Conservation (phyloP, 345 rosid genomes). For the Diplotaxis tenuifolia region DNA sequence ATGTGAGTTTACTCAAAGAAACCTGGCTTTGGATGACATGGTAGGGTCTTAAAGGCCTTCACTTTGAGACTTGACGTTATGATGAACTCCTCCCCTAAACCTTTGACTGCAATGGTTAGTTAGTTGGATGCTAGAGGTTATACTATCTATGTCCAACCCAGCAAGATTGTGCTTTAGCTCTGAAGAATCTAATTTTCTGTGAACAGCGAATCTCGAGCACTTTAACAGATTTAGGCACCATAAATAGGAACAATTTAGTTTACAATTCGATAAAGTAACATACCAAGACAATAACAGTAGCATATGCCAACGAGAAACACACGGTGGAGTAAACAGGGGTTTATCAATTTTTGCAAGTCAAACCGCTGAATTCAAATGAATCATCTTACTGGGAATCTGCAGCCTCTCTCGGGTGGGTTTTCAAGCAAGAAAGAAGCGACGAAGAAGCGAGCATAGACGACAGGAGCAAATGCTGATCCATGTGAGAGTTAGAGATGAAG, state of each 20-base stretch:
- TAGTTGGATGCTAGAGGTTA: neutral
- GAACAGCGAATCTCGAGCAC: conserved; percentile 77
- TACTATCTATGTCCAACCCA: conserved; percentile 80
- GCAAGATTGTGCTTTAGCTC: conserved; percentile 69
- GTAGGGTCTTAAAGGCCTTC: conserved; percentile 78
- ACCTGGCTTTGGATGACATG: neutral
- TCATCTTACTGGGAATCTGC: neutral
- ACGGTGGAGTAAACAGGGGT: neutral
- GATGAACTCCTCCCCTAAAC: conserved; percentile 45
- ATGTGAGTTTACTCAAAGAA: neutral
- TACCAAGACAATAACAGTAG: neutral
- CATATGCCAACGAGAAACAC: neutral
- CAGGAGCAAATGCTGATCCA: conserved; percentile 56
- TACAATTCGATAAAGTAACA: neutral
- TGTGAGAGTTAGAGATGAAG: conserved; percentile 86
- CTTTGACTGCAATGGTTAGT: neutral
- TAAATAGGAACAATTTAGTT: no score
- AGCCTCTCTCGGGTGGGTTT: no score
- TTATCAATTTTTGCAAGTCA: neutral
- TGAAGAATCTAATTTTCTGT: conserved; percentile 70
- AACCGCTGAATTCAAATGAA: neutral
- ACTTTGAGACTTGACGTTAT: conserved; percentile 72
- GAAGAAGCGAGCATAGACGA: neutral
- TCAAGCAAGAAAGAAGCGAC: no score
- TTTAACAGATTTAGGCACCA: conserved; percentile 43